These are phyloP conservation scores for Cercospora zeina DNA, from an alignment of 2,329 filamentous ascomycete species.

Conservation along the genomic window DNA sequence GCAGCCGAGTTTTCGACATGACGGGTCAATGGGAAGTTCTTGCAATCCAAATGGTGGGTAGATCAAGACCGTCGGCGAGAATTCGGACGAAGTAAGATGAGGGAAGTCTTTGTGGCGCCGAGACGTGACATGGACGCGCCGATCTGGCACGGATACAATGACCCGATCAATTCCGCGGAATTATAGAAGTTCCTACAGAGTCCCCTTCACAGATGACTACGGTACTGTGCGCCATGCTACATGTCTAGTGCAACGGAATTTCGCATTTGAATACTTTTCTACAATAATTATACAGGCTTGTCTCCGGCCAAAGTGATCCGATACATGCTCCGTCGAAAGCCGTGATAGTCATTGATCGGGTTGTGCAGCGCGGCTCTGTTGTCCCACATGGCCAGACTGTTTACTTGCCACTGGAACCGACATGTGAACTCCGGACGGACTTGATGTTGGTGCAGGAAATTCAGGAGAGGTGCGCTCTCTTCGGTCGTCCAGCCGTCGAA, in stretches of 20 bases:
- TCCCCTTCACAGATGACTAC: too few relatives aligned
- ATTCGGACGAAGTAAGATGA: not conserved
- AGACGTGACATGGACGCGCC: not conserved
- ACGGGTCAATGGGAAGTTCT: not conserved
- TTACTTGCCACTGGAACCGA: conserved; percentile 63
- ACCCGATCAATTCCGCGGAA: not conserved
- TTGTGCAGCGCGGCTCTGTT: conserved; percentile 24
- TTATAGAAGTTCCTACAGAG: too few relatives aligned
- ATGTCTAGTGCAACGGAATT: too few relatives aligned
- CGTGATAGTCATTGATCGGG: conserved; percentile 25
- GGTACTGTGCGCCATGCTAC: too few relatives aligned
- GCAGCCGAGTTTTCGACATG: not conserved
- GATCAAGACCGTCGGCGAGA: not conserved
- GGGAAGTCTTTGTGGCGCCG: not conserved
- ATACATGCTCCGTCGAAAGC: conserved; percentile 19
- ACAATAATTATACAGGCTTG: conserved; percentile 13
- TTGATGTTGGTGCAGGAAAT: conserved; percentile 73
- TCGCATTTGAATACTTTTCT: not conserved
- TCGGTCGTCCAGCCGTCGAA: conserved; percentile 82
- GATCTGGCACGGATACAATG: not conserved
- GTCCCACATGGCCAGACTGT: conserved; percentile 13
- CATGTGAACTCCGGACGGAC: conserved; percentile 69
- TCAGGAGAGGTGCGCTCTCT: conserved; percentile 72
- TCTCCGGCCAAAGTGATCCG: conserved; percentile 20
- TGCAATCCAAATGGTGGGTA: not conserved